Evolutionary conservation across 805 yeast species (phyloP), one percentile per base, ranked within the genome.

Genomic region (Lipomyces yamanashiensis): DNA sequence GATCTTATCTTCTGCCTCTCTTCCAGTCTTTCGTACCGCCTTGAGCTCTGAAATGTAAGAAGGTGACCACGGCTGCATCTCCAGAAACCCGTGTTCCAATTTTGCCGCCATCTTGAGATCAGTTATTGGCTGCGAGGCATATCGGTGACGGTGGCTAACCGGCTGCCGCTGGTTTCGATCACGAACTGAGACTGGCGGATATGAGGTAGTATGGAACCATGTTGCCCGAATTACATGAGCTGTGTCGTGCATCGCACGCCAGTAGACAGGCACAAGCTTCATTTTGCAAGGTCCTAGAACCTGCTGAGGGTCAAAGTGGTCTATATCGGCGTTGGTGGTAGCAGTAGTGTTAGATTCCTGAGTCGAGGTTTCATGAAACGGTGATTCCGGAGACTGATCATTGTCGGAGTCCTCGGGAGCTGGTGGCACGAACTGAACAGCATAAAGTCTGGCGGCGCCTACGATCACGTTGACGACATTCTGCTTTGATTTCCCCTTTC

Each of bases 191-290:
- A 28, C 40, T 9, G 59, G 51, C 15, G 62, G 52, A 36, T 40
- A 47, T 6, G 64, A 52, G 10, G 63, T 36, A 23, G 71, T 61
- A 63, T 76, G 75, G 47, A 79, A 76, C 82, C 82, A 79, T 13
- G 72, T 71, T 34, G 77, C 71, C 12, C 74, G 61, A 15, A 71
- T 63, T 1, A 78, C 79, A 51, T 70, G 70, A n/a, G 75, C 72
- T 0, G 74, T 67, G 45, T 73, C 74, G 41, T 69, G 69, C 49
- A 72, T 61, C 0, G 76, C 67, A 9, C 72, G 64, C 82, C 82
- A 79, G 66, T 79, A 79, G 1, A 78, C 73, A 1, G 82, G 81
- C 49, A 64, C 63, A 48, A 78, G 62, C 9, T 58, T 53, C 45
- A 61, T 56, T 39, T 49, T 58, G 44, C 45, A 62, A 44, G 44